Conservation (phyloP, 305 asterid genomes). For the Fraxinus paxiana region DNA sequence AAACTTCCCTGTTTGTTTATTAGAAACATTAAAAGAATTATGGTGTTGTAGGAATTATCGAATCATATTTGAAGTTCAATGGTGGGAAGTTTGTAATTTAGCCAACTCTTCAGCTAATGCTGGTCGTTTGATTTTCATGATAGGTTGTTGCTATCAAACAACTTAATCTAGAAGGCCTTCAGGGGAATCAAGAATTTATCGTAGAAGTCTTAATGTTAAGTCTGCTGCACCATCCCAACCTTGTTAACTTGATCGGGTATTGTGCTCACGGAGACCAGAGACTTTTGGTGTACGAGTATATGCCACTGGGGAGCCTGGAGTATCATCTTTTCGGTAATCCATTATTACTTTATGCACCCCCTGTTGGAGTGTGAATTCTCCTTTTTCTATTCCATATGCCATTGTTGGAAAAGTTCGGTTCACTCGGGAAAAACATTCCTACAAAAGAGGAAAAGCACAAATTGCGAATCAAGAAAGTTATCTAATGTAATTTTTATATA, state of each 20-base stretch:
- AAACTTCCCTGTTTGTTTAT: not conserved
- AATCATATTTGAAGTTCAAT: not conserved
- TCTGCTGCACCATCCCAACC: constrained; percentile 74
- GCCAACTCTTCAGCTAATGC: constrained; percentile 27
- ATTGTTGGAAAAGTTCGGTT: not conserved
- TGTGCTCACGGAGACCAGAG: constrained; percentile 90
- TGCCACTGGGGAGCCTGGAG: constrained; percentile 90
- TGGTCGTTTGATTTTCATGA: constrained; percentile 15
- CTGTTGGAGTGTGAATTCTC: not conserved
- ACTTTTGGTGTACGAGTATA: constrained; percentile 80
- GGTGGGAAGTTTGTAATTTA: not conserved
- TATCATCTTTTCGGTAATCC: constrained; percentile 78
- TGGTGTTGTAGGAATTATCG: not conserved
- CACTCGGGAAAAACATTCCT: not conserved
- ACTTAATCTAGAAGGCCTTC: constrained; percentile 80
- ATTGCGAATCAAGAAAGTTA: not conserved
- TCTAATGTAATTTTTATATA: not conserved
- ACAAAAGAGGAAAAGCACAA: not conserved
- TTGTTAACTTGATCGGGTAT: constrained; percentile 79
- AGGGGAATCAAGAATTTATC: constrained; percentile 88
- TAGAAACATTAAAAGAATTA: not conserved
- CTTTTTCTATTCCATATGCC: not conserved
- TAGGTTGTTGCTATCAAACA: constrained; percentile 82
- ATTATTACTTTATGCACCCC: not conserved
- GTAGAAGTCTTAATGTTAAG: constrained; percentile 90